A percentile compares a stretch with the other conserved stretches of the same genome.
phyloP scores from a whole-genome alignment of 2,329 filamentous ascomycete genomes.

The Colletotrichum simmondsii region DNA sequence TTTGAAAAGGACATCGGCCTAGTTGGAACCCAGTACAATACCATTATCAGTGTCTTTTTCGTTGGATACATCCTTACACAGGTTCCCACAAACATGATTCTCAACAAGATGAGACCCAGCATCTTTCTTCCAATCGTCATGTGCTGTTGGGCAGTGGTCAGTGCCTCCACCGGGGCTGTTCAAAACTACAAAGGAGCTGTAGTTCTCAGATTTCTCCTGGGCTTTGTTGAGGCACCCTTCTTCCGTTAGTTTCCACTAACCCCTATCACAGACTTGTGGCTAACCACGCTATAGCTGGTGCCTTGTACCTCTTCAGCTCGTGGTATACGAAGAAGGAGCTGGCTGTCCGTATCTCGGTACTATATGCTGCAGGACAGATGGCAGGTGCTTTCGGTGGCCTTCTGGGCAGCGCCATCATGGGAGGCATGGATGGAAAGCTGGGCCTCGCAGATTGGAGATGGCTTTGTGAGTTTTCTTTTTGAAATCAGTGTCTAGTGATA shows the following conservation, averaged over 20 bases:
- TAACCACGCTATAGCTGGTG: background rate
- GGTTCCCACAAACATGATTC: constrained; percentile 26
- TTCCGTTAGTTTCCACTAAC: background rate
- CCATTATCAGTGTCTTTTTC: constrained; percentile 19
- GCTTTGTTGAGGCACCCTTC: background rate
- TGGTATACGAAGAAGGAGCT: background rate
- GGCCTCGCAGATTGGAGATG: constrained; percentile 74
- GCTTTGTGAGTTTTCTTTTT: constrained; percentile 61
- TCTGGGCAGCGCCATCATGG: constrained; percentile 39
- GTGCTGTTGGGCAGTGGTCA: constrained; percentile 16
- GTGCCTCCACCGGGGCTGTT: background rate
- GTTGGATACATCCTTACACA: constrained; percentile 17
- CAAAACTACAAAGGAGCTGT: background rate
- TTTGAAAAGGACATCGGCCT: constrained; percentile 16
- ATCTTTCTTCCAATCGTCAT: constrained; percentile 12
- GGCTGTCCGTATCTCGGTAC: constrained; percentile 39
- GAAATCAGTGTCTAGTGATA: too few relatives aligned
- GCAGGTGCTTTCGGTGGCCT: constrained; percentile 42
- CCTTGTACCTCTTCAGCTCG: background rate
- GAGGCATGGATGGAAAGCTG: constrained; percentile 41
- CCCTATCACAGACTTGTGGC: background rate
- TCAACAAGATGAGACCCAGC: constrained; percentile 23
- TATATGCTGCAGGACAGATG: constrained; percentile 45
- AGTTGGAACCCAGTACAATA: constrained; percentile 14
- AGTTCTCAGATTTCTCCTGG: background rate